A percentile compares a stretch with the other conserved stretches of the same genome.
Conservation (phyloP, 345 rosid species). For the Eucalyptus regnans region DNA sequence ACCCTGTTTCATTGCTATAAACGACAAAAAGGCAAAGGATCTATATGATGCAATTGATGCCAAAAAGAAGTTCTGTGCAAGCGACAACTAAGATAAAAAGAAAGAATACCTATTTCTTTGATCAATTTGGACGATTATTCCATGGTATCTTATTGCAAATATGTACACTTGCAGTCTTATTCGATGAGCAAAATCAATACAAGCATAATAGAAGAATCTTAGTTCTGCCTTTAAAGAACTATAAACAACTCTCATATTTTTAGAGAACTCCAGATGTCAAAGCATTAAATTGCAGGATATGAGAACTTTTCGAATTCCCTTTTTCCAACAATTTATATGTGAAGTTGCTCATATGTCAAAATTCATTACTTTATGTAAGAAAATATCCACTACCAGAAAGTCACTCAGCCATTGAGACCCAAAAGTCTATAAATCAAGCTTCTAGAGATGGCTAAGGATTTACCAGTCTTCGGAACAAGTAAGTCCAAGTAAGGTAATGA, state of each 20-base stretch:
- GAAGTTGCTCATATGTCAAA: background rate
- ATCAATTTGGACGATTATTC: background rate
- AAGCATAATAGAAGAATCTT: background rate
- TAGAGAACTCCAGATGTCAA: background rate
- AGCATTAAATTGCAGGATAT: background rate
- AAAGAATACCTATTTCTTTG: background rate
- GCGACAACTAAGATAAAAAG: background rate
- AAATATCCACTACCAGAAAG: background rate
- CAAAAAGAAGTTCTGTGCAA: background rate
- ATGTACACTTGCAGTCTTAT: background rate
- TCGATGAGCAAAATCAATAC: background rate
- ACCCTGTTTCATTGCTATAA: background rate
- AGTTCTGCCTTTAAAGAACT: background rate
- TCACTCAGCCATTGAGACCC: background rate
- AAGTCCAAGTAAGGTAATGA: conserved; percentile 95
- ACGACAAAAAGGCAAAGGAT: background rate
- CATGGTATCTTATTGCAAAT: background rate
- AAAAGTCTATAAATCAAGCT: background rate
- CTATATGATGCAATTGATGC: background rate
- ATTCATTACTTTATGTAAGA: background rate
- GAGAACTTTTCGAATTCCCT: background rate
- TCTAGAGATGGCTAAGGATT: background rate
- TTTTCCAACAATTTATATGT: background rate
- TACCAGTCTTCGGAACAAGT: conserved; percentile 96
- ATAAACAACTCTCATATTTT: background rate